Base-by-base conservation (phyloP, 495 filamentous ascomycete species). In the Chaetomium fimeti region DNA sequence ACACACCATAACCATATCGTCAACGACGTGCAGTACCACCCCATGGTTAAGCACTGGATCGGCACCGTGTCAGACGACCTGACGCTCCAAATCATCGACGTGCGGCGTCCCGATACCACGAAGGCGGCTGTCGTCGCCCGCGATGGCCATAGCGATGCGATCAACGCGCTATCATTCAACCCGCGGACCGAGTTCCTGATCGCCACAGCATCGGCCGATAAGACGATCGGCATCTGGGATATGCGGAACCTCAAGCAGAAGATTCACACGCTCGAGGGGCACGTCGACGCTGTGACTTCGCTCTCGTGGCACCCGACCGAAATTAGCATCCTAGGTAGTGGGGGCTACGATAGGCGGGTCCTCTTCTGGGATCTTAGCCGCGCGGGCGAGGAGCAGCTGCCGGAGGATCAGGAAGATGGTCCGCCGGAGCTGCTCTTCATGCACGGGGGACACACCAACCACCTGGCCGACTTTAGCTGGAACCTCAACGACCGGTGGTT, bases 381-480 rank as follows among this genome's bases (percentile, higher is more conserved):
- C 60, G 87, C 93, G 42, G 95, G 95, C 25, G 91, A 95, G 68
- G 95, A 99, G 77, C 95, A 98, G 77, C 89, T 87, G 9, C 90
- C 91, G 0, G 95, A 98, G 61, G 95, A 99, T 76, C 85, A 85
- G n/a, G 95, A 98, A 67, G 95, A 99, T 75, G 95, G 95, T 1
- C 91, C 92, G 11, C 94, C 95, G 47, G 95, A 99, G 75, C 82
- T 99, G 89, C 79, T 96, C 16, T 99, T 99, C 75, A 99, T 99
- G 94, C 95, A 99, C 69, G 95, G 94, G 63, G 95, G 95, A 25
- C 95, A 98, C 78, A 99, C 93, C 18, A 96, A 97, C 73, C 89
- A 93, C 60, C 87, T 99, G 47, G 89, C 90, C 12, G 95, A 99
- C 76, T 98, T 99, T 69, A 92, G 88, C 79, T 99, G 93, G 93